These are phyloP conservation scores for Trifolium fragiferum DNA, from an alignment of 306 rosid genomes.

Conservation along the genomic window DNA sequence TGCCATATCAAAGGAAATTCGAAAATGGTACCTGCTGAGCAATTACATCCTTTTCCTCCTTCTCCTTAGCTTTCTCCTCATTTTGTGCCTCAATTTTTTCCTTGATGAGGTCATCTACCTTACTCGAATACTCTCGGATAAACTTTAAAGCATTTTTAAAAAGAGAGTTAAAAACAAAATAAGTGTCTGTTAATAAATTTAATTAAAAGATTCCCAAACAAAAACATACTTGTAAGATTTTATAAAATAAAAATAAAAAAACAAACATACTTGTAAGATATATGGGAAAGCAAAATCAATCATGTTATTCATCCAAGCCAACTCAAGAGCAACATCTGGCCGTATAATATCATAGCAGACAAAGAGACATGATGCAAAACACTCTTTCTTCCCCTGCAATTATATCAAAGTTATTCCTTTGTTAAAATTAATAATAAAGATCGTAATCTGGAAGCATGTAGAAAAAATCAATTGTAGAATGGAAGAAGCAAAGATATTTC, in stretches of 20 bases:
- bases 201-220: conserved; percentile 1
- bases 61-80: conserved; percentile 79
- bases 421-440: conserved; percentile 32
- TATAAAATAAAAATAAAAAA: too few species aligned
- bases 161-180: conserved; percentile 27
- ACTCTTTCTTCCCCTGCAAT: conserved; percentile 93
- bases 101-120: conserved; percentile 87
- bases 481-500: conserved; percentile 21
- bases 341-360: conserved; percentile 90
- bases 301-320: conserved; percentile 94
- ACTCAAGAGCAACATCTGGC: conserved; percentile 84
- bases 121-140: conserved; percentile 87
- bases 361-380: conserved; percentile 96
- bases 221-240: conserved; percentile 66
- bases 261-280: conserved; percentile 69
- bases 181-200: conserved; percentile 16
- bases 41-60: conserved; percentile 79
- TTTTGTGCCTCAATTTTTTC: conserved; percentile 75
- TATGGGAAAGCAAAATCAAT: conserved; percentile 92
- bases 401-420: conserved; percentile 32
- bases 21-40: conserved; percentile 78
- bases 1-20: conserved; percentile 6
- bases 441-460: conserved; percentile 3
- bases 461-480: conserved; percentile 15
- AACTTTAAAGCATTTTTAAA: conserved; percentile 48